Evolutionary conservation across 371 early-diverging fungal species (phyloP), one percentile per base, ranked within the genome.

Genomic region (Vairimorpha ceranae): DNA sequence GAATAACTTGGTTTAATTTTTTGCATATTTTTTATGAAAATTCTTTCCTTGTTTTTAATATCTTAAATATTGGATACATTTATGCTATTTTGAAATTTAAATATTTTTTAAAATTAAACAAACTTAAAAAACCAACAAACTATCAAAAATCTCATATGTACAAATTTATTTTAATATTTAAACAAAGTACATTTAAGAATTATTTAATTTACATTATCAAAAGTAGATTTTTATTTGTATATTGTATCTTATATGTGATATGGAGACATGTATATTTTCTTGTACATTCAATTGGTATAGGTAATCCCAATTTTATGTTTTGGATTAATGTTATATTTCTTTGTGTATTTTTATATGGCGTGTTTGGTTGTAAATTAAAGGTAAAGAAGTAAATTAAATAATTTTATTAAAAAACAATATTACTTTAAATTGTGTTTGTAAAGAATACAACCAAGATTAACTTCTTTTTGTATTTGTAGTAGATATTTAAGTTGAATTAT

Each of bases 261-360:
- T 43, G 45, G 60, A 58, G 23, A 10, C 54, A 70, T 35, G 25
- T 70, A 35, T 32, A 70, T 12, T 60, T 35, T 60, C 61, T 70
- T 3, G 41, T 70, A 30, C 32, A 46, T 27, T 21, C 32, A 14
- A n/a, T 21, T n/a, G 70, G 70, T n/a, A 27, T 70, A 41, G 70
- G 43, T 10, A 70, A 70, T n/a, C 70, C 70, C 15, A 70, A 70
- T 36, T 70, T 70, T 46, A 33, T 70, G 60, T 52, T 52, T 19
- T 70, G 70, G 70, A 41, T 48, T 48, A 14, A 7, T 38, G n/a
- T 68, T 21, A 23, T 25, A 54, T 14, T 35, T 41, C 25, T 68
- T 68, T 35, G 48, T 38, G 14, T 68, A n/a, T n/a, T 54, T 68
- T 38, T 68, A 45, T 54, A 68, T 68, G 19, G n/a, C n/a, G n/a